phyloP scores from a whole-genome alignment of 495 filamentous ascomycete genomes.

The Aspergillus indologenus region DNA sequence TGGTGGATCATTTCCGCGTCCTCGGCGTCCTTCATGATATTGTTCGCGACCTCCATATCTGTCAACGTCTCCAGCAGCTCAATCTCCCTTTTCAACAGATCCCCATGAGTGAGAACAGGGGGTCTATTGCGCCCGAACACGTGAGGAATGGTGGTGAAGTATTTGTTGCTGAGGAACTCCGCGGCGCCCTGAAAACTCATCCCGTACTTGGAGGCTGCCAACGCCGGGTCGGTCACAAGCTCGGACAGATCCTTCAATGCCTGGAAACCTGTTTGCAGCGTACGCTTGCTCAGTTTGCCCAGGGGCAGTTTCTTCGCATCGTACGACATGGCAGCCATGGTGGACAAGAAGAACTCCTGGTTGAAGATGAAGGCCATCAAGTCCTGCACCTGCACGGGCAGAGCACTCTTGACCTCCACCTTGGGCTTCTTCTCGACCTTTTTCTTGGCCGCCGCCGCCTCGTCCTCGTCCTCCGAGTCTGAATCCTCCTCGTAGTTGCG shows the following conservation, averaged over 20 bases:
- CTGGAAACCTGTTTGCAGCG: conserved; percentile 67
- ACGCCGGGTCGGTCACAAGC: conserved; percentile 49
- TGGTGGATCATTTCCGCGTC: conserved; percentile 52
- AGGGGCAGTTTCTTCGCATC: conserved; percentile 75
- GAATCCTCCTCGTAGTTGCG: conserved; percentile 64
- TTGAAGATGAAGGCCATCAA: conserved; percentile 85
- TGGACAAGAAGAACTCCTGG: conserved; percentile 57
- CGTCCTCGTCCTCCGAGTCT: conserved; percentile 62
- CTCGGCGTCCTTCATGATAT: conserved; percentile 68
- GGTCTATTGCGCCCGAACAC: conserved; percentile 71
- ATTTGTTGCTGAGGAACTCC: conserved; percentile 65
- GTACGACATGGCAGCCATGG: conserved; percentile 69
- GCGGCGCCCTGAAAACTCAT: conserved; percentile 37
- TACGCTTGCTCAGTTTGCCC: conserved; percentile 76
- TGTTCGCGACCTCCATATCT: conserved; percentile 77
- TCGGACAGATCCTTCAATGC: conserved; percentile 69
- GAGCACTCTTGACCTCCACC: conserved; percentile 45
- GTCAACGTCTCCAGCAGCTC: conserved; percentile 71
- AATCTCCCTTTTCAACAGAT: conserved; percentile 66
- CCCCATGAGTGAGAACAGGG: conserved; percentile 54
- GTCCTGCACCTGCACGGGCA: conserved; percentile 56
- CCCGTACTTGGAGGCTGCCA: conserved; percentile 47
- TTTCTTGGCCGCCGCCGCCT: conserved; percentile 24
- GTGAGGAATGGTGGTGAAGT: conserved; percentile 81
- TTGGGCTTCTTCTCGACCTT: conserved; percentile 29